These are phyloP conservation scores for Wolfiporia cocos DNA, from an alignment of 1,284 basidiomycete genomes.

Conservation along the genomic window DNA sequence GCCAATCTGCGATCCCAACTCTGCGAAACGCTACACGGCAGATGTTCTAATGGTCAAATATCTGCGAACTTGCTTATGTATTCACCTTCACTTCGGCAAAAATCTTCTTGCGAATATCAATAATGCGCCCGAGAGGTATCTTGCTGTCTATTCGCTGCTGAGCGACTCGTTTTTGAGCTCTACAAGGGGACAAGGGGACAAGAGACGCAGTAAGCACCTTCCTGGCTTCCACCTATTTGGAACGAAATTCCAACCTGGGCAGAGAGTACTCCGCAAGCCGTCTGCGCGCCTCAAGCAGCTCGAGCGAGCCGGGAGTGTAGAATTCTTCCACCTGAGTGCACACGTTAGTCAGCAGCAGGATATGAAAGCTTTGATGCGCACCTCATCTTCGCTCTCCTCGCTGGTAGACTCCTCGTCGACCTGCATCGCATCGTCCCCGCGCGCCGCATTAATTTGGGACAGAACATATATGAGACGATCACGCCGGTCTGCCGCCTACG, in stretches of 20 bases:
- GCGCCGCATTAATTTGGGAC: constrained; percentile 82
- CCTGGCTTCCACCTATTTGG: constrained; percentile 38
- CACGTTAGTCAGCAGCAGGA: constrained; percentile 2
- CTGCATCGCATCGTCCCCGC: constrained; percentile 67
- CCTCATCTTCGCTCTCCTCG: constrained; percentile 73
- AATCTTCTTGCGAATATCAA: constrained; percentile 87
- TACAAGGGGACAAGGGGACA: constrained; percentile 39
- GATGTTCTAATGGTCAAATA: background rate
- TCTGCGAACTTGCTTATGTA: constrained; percentile 4
- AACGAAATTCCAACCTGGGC: constrained; percentile 76
- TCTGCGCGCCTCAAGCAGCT: constrained; percentile 79
- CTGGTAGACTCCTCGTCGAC: constrained; percentile 63
- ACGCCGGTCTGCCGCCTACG: constrained; percentile 78
- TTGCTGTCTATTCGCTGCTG: constrained; percentile 85
- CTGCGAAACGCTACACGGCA: constrained; percentile 67
- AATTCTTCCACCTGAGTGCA: constrained; percentile 80
- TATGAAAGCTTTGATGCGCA: constrained; percentile 32
- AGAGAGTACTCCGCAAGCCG: constrained; percentile 90
- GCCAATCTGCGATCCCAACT: constrained; percentile 95
- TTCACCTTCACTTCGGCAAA: constrained; percentile 86
- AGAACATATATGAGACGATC: constrained; percentile 92
- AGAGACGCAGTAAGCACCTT: constrained; percentile 71
- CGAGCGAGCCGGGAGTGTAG: constrained; percentile 87
- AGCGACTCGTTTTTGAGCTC: constrained; percentile 88
- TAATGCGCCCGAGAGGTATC: constrained; percentile 85